Percentiles rank a stretch among this genome's conserved stretches.
Conservation (phyloP, 169 alveolate genomes). For the Cyclospora cayetanensis region DNA sequence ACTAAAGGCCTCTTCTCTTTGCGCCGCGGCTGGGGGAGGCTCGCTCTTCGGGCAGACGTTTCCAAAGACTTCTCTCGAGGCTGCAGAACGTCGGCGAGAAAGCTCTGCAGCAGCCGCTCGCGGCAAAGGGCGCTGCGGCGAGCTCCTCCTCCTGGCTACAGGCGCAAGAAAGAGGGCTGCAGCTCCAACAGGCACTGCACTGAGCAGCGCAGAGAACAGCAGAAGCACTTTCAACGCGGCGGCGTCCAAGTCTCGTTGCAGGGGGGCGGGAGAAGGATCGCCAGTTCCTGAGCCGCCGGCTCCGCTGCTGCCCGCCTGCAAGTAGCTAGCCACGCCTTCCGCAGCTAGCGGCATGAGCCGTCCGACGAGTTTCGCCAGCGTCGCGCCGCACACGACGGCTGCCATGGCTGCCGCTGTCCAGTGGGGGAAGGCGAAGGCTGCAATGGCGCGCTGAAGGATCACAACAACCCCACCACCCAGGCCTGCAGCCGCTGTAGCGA, state of each 20-base stretch:
- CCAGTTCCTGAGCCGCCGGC: too few species aligned
- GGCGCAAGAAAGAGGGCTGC: not conserved
- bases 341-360: not conserved
- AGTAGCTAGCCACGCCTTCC: not conserved
- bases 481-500: not conserved
- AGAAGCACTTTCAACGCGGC: not conserved
- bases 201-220: not conserved
- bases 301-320: not conserved
- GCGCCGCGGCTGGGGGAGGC: too few species aligned
- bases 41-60: too few species aligned
- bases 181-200: not conserved
- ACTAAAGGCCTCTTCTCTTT: too few species aligned
- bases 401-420: slow-evolving; percentile 15
- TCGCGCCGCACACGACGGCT: not conserved
- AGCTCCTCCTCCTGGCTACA: not conserved
- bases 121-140: not conserved
- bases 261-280: not conserved
- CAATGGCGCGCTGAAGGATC: not conserved
- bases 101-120: too few species aligned
- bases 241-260: not conserved
- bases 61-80: too few species aligned
- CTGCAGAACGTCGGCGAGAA: too few species aligned
- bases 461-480: not conserved
- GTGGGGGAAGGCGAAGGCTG: not conserved
- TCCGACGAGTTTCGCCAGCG: not conserved